These are phyloP conservation scores for Psophocarpus tetragonolobus DNA, from an alignment of 306 rosid species.

Conservation along the genomic window DNA sequence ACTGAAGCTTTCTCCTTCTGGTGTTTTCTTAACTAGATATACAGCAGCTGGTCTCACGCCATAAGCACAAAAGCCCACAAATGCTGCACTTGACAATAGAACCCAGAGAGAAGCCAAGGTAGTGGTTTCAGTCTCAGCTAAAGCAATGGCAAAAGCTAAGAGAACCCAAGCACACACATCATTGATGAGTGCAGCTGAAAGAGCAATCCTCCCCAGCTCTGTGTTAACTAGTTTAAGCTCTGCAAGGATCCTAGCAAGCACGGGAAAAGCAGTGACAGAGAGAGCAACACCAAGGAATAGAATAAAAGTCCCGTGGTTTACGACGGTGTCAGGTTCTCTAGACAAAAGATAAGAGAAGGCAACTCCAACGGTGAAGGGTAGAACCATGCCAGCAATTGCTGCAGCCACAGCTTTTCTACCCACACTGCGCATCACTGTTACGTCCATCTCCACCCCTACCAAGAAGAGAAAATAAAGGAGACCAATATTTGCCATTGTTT, in stretches of 20 bases:
- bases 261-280: slow-evolving; percentile 85
- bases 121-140: slow-evolving; percentile 53
- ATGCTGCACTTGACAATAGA: slow-evolving; percentile 59
- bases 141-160: slow-evolving; percentile 76
- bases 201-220: slow-evolving; percentile 72
- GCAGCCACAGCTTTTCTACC: slow-evolving; percentile 61
- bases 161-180: slow-evolving; percentile 91
- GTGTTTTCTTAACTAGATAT: slow-evolving; percentile 70
- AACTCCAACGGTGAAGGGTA: slow-evolving; percentile 65
- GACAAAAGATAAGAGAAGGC: slow-evolving; percentile 49
- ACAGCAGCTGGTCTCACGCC: slow-evolving; percentile 59
- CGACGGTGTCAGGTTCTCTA: neutral
- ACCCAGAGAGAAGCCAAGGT: slow-evolving; percentile 82
- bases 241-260: slow-evolving; percentile 72
- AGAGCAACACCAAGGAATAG: slow-evolving; percentile 88
- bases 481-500: slow-evolving; percentile 91
- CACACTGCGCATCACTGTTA: slow-evolving; percentile 50
- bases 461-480: slow-evolving; percentile 82
- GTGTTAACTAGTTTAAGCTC: slow-evolving; percentile 87
- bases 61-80: slow-evolving; percentile 57
- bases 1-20: slow-evolving; percentile 80
- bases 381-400: slow-evolving; percentile 69
- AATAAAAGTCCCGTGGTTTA: slow-evolving; percentile 55
- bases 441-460: slow-evolving; percentile 84
- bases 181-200: slow-evolving; percentile 74